A percentile compares a stretch with the other conserved stretches of the same genome.
phyloP scores from a whole-genome alignment of 352 stramenopile species.

The Phytopythium cucurbitacearum region DNA sequence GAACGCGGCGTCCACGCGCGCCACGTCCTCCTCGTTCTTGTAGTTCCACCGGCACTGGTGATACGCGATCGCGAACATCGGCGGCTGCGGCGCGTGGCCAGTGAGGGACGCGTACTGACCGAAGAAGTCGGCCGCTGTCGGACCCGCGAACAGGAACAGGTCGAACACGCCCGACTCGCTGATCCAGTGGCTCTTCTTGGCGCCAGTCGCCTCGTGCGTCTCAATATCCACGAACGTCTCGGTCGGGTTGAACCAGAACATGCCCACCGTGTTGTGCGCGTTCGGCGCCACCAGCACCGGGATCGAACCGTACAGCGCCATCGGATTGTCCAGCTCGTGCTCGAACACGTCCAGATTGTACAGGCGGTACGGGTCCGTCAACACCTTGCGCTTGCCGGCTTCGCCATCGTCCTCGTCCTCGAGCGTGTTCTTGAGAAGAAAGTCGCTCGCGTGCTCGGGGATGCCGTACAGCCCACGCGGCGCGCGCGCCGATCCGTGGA shows the following conservation, averaged over 20 bases:
- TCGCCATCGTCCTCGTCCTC: conserved; percentile 15
- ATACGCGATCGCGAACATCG: conserved; percentile 97
- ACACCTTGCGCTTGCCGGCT: conserved; percentile 18
- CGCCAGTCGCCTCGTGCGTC: conserved; percentile 34
- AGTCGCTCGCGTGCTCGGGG: conserved; percentile 95
- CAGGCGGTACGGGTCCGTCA: conserved; percentile 96
- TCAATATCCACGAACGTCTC: conserved; percentile 98
- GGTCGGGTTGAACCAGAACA: conserved; percentile 99
- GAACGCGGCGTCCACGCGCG: conserved; percentile 86
- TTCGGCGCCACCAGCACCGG: conserved; percentile 65
- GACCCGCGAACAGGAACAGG: conserved; percentile 94
- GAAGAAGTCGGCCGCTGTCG: conserved; percentile 78
- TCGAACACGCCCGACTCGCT: conserved; percentile 96
- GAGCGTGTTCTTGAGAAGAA: conserved; percentile 92
- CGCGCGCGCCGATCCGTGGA: conserved; percentile 60
- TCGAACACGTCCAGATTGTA: conserved; percentile 99
- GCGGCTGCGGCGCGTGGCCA: conserved; percentile 89
- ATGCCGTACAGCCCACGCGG: conserved; percentile 93
- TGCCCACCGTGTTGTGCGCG: conserved; percentile 80
- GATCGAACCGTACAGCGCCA: conserved; percentile 96
- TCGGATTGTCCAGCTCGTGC: conserved; percentile 98
- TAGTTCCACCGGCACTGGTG: conserved; percentile 99
- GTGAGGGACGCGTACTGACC: conserved; percentile 93
- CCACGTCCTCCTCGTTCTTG: conserved; percentile 96
- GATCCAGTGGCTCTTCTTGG: conserved; percentile 90